Evolutionary conservation across 345 rosid genomes (phyloP), one percentile per base, ranked within the genome.

Genomic region (Bruguiera parviflora): DNA sequence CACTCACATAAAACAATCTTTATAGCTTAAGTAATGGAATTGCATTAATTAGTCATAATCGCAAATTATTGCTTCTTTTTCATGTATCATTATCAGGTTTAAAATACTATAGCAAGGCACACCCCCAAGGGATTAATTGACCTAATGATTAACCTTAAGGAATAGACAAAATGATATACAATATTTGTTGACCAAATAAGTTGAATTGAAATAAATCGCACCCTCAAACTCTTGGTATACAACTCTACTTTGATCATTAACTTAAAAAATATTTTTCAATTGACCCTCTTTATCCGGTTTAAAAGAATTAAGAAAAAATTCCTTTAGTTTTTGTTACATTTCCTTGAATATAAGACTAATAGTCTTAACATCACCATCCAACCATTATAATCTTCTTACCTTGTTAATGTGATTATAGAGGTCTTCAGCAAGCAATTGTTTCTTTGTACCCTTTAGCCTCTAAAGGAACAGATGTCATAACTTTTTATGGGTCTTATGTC

Each of bases 71-170:
- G 0, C 3, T 32, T 32, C 5, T 32, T 6, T 4, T 32, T 32
- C 35, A 32, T 32, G 35, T 5, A 32, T 32, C 35, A 6, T 32
- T 5, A 32, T 32, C 35, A 32, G 2, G 28, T 27, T 0, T 27
- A 27, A 27, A 27, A 27, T 1, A 27, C 28, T 6, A 32, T 6
- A 32, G 5, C 6, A 32, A 32, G 5, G 35, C 3, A 33, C 61
- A 67, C 10, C 53, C 63, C 11, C 35, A 28, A 27, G 57, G 21
- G 8, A 58, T 57, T 8, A 43, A 58, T 6, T 67, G 63, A 19
- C 57, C 10, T 67, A 62, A 67, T 67, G 33, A 25, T 67, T 67
- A 1, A 22, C 52, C n/a, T 25, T 53, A 9, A 67, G 10, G 13
- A 56, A 52, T 18, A 49, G 61, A 21, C 8, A 29, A n/a, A 55